Percentiles rank a stretch among this genome's conserved stretches.
These are phyloP conservation scores for Phlebiopsis gigantea DNA, from an alignment of 768 basidiomycete genomes.

Conservation along the genomic window DNA sequence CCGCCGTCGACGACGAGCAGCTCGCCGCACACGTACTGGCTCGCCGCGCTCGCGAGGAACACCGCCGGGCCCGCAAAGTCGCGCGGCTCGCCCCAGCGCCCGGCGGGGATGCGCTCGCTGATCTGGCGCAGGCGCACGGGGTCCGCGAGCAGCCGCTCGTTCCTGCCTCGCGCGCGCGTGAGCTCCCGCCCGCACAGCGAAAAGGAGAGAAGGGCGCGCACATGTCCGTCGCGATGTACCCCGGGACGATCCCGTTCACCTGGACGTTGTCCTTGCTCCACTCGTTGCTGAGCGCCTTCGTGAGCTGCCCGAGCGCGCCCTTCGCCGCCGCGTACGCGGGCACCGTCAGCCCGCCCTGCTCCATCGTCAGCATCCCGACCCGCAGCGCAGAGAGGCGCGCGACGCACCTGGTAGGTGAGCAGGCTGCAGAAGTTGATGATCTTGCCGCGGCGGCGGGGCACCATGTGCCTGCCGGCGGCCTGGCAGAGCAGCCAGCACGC, in stretches of 20 bases:
- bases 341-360: constrained; percentile 59
- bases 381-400: neutral
- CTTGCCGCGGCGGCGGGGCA: constrained; percentile 63
- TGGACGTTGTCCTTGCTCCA: constrained; percentile 87
- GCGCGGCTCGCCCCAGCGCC: constrained; percentile 58
- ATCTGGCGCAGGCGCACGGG: constrained; percentile 59
- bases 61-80: constrained; percentile 68
- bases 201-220: constrained; percentile 28
- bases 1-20: constrained; percentile 61
- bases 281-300: constrained; percentile 89
- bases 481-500: constrained; percentile 80
- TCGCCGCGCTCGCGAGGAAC: constrained; percentile 59
- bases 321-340: constrained; percentile 93
- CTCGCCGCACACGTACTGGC: constrained; percentile 68
- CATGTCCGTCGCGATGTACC: constrained; percentile 90
- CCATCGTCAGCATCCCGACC: neutral
- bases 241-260: constrained; percentile 85
- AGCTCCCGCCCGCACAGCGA: neutral
- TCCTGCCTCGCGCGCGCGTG: constrained; percentile 35
- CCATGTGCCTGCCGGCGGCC: constrained; percentile 89
- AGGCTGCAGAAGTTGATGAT: constrained; percentile 66
- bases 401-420: constrained; percentile 32
- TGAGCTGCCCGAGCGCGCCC: constrained; percentile 79
- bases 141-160: constrained; percentile 58
- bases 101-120: constrained; percentile 65